phyloP scores from a whole-genome alignment of 768 basidiomycete genomes.

The Boletus patriciae region DNA sequence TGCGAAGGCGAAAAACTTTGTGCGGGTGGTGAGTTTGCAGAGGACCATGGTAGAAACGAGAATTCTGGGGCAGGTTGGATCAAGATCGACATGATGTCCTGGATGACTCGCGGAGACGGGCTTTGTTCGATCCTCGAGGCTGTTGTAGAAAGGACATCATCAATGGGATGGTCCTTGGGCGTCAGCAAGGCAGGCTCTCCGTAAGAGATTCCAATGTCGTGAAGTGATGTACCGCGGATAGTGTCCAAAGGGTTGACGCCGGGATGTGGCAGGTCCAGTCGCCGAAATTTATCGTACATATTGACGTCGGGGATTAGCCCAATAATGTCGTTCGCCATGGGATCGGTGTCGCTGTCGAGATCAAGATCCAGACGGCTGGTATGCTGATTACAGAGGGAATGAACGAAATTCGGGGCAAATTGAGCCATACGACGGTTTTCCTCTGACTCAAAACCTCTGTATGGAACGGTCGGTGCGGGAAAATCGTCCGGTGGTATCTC shows the following conservation, averaged over 20 bases:
- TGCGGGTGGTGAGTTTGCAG: constrained; percentile 1
- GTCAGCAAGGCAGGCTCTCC: not conserved
- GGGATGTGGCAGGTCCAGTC: constrained; percentile 13
- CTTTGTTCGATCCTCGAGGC: constrained; percentile 8
- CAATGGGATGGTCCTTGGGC: not conserved
- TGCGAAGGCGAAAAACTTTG: constrained; percentile 1
- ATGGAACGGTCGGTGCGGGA: not conserved
- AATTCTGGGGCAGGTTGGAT: constrained; percentile 16
- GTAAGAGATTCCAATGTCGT: not conserved
- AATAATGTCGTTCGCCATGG: constrained; percentile 11
- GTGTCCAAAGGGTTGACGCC: constrained; percentile 45
- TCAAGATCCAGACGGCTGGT: not conserved
- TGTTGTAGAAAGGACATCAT: not conserved
- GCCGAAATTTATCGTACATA: constrained; percentile 30
- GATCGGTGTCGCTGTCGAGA: constrained; percentile 12
- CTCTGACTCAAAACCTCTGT: not conserved
- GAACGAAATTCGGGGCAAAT: not conserved
- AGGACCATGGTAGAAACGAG: constrained; percentile 6
- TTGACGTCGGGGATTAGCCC: constrained; percentile 38
- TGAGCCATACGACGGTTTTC: not conserved
- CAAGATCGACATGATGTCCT: constrained; percentile 34
- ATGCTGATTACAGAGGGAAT: not conserved
- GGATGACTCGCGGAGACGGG: constrained; percentile 31
- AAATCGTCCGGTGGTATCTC: not conserved
- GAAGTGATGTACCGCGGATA: constrained; percentile 17